These are phyloP conservation scores for Globisporangium mamillatum DNA, from an alignment of 352 stramenopile species.

Conservation along the genomic window DNA sequence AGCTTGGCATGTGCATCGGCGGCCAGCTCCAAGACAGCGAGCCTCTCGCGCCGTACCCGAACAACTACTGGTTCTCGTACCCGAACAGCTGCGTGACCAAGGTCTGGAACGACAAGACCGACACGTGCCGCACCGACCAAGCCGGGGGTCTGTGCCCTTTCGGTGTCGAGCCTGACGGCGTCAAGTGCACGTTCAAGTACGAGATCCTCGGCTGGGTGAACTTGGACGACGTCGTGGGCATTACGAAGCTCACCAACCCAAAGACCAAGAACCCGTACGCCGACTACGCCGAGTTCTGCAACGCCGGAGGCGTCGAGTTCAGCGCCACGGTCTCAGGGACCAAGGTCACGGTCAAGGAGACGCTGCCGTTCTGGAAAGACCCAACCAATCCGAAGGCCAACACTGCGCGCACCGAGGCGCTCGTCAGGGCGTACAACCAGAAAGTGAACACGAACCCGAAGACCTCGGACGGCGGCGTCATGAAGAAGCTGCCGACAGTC, in stretches of 20 bases:
- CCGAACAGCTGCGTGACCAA: conserved; percentile 52
- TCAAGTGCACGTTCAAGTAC: conserved; percentile 74
- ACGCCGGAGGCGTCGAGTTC: conserved; percentile 60
- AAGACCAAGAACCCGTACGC: conserved; percentile 34
- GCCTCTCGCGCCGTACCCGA: conserved; percentile 56
- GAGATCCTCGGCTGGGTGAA: conserved; percentile 62
- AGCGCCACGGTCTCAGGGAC: not conserved
- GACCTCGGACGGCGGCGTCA: conserved; percentile 38
- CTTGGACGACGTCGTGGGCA: conserved; percentile 52
- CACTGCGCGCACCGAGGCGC: conserved; percentile 30
- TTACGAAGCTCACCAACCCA: conserved; percentile 50
- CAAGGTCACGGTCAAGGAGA: conserved; percentile 10
- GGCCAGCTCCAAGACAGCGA: conserved; percentile 42
- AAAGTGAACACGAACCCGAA: conserved; percentile 25
- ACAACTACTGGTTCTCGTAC: conserved; percentile 84
- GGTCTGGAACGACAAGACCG: conserved; percentile 43
- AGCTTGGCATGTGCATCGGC: conserved; percentile 53
- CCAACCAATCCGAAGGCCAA: conserved; percentile 47
- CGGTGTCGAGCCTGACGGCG: conserved; percentile 49
- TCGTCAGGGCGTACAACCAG: conserved; percentile 47
- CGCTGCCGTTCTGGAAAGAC: conserved; percentile 64
- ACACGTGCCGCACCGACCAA: conserved; percentile 32
- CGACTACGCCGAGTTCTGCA: conserved; percentile 72
- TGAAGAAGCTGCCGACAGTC: conserved; percentile 42
- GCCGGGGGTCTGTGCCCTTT: conserved; percentile 40